Percentiles rank a stretch among this genome's conserved stretches.
Evolutionary conservation across 2,329 filamentous ascomycete species (phyloP).

Genomic region (Dactylellina sp.): DNA sequence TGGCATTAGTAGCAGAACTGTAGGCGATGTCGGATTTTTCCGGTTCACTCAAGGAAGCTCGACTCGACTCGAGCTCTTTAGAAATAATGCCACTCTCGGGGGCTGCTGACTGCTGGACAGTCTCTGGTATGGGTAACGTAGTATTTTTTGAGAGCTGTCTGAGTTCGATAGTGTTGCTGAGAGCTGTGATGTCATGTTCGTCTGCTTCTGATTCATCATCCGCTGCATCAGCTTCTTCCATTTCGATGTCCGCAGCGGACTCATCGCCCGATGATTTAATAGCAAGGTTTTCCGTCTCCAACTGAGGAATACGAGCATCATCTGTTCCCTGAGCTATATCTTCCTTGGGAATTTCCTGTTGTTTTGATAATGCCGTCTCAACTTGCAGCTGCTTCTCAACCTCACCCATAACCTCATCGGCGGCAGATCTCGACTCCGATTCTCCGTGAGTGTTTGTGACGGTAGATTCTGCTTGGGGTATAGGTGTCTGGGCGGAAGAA

Average conservation of each 20-base stretch:
- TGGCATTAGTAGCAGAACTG: slow-evolving; percentile 6
- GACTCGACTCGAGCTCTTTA: too few relatives aligned
- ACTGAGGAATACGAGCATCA: slow-evolving; percentile 1
- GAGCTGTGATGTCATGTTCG: not conserved
- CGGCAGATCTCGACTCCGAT: slow-evolving; percentile 16
- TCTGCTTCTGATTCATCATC: not conserved
- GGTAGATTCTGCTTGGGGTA: not conserved
- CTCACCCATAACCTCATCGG: slow-evolving; percentile 46
- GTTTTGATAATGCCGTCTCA: slow-evolving; percentile 52
- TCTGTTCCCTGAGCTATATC: not conserved
- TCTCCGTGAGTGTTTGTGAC: not conserved
- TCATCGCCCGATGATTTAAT: not conserved
- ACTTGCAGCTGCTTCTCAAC: slow-evolving; percentile 55
- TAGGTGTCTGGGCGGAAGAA: not conserved
- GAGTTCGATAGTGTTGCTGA: not conserved
- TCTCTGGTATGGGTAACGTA: not conserved
- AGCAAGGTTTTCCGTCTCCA: not conserved
- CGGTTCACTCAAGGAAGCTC: not conserved
- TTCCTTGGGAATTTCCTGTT: slow-evolving; percentile 22
- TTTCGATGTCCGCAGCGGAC: slow-evolving; percentile 31
- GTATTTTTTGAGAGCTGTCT: slow-evolving; percentile 1
- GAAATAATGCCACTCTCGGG: too few relatives aligned
- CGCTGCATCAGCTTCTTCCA: slow-evolving; percentile 23
- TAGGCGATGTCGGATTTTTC: not conserved
- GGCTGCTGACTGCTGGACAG: not conserved